Evolutionary conservation across 495 filamentous ascomycete genomes (phyloP).

Genomic region (Penicillium argentinense): DNA sequence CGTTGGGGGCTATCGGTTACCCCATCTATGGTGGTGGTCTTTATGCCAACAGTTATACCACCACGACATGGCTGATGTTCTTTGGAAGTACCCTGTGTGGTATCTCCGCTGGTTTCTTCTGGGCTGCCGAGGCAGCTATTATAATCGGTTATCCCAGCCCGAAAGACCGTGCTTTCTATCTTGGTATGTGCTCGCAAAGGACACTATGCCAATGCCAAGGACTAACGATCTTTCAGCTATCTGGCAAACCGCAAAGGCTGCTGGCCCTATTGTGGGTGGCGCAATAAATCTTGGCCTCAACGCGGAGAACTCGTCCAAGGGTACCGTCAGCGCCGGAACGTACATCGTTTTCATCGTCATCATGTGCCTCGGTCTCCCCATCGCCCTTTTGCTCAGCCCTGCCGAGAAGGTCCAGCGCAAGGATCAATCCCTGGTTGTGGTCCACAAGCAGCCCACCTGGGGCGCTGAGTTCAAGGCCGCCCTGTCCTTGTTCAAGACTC

Average conservation of each 20-base stretch:
- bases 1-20: conserved; percentile 53
- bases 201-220: not conserved
- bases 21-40: conserved; percentile 52
- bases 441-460: conserved; percentile 30
- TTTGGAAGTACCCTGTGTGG: conserved; percentile 65
- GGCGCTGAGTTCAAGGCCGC: conserved; percentile 32
- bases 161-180: conserved; percentile 54
- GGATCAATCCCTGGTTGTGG: conserved; percentile 26
- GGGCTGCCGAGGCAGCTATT: conserved; percentile 65
- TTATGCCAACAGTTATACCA: conserved; percentile 64
- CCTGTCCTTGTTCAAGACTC: conserved; percentile 23
- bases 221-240: conserved; percentile 18
- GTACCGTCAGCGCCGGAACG: conserved; percentile 27
- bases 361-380: conserved; percentile 35
- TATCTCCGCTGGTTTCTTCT: conserved; percentile 65
- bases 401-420: conserved; percentile 36
- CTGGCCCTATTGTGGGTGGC: conserved; percentile 33
- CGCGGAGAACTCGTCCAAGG: conserved; percentile 19
- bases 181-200: conserved; percentile 11
- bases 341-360: conserved; percentile 38
- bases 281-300: conserved; percentile 35
- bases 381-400: conserved; percentile 28
- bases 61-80: conserved; percentile 61
- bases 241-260: conserved; percentile 36
- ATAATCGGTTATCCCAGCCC: conserved; percentile 63